Evolutionary conservation across 352 stramenopile species (phyloP), one percentile per base, ranked within the genome.

Genomic region (Globisporangium barbulae): DNA sequence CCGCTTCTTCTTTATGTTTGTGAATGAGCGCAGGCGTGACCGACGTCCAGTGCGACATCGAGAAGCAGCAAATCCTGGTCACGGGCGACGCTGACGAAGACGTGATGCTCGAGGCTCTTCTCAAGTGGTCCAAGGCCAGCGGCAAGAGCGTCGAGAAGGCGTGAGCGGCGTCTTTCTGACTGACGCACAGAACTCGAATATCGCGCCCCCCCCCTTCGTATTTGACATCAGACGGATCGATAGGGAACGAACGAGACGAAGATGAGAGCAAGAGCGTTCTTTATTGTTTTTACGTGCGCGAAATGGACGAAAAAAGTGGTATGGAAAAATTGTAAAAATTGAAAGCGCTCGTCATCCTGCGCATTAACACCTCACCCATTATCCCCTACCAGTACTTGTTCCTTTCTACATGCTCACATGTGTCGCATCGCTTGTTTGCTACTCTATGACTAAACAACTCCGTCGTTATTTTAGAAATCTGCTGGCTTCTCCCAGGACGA

Each of bases 81-180:
- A 83, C 83, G 61, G 88, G 85, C 60, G 79, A 88, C 28, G 88
- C 88, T 30, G 83, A 94, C 67, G 67, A 83, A 28, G 75, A 92
- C 52, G 73, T 70, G 50, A 91, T 97, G 86, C 76, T 96, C 21
- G 80, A 90, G 49, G 84, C 85, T 62, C 84, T 97, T 52, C 76
- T 92, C 60, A 95, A 95, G 74, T 97, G 89, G 89, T 94, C 83
- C 70, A 81, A 91, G 75, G 84, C 81, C 61, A 94, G 85, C 70
- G 83, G 83, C 73, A 96, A 96, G 81, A 89, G 78, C 71, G 88
- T 96, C 57, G 87, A 81, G 64, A 75, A 93, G 64, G 83, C 81
- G 17, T 91, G 86, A 78, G 31, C 30, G 21, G 8, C 30, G 30
- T 30, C 50, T n/a, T 45, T 45, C 42, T 48, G 17, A 7, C 17